Base-by-base conservation (phyloP, 768 basidiomycete species). In the Guyanaporus albipodus region DNA sequence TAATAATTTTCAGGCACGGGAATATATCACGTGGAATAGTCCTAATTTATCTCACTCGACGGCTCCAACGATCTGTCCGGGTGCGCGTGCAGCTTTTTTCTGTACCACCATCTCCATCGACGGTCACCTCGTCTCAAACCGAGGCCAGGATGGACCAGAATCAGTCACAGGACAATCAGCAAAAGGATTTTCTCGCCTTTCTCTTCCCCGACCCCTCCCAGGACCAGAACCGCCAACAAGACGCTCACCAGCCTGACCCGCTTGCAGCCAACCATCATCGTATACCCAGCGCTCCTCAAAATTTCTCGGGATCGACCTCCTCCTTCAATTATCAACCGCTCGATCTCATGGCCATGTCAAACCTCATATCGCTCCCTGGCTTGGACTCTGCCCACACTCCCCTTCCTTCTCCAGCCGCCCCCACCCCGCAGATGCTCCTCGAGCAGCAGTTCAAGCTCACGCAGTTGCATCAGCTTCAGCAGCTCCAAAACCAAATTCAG, bases 401-500 rank as follows among this genome's bases (percentile, higher is more conserved):
- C 0, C 40, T 55, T 12, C 46, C 63, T 15, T 47, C 64, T 40
- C 48, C 56, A 7, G 38, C 66, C 1, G 36, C 59, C 2, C 52
- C 61, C 49, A 72, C 69, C 28, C 72, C 78, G 6, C 77, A 82
- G 37, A 61, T 79, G 50, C 66, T 86, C 29, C 65, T 85, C 33
- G 84, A 87, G 58, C 86, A 89, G 56, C 87, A 90, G 63, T 78
- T 87, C 69, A 85, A 84, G 62, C 73, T 91, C 36, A 77, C 78
- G 2, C 86, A 87, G 62, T 71, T 91, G 4, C 89, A 86, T 51
- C 82, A 86, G 62, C 71, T 87, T 8, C 86, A 85, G 59, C 82
- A 87, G 62, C 71, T 85, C 11, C 87, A 93, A 60, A 83, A 85
- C 49, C 85, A 90, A 69, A 87, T 91, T 47, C 87, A 93, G 62